Conservation (phyloP, 495 filamentous ascomycete species). For the Rhypophila decipiens region DNA sequence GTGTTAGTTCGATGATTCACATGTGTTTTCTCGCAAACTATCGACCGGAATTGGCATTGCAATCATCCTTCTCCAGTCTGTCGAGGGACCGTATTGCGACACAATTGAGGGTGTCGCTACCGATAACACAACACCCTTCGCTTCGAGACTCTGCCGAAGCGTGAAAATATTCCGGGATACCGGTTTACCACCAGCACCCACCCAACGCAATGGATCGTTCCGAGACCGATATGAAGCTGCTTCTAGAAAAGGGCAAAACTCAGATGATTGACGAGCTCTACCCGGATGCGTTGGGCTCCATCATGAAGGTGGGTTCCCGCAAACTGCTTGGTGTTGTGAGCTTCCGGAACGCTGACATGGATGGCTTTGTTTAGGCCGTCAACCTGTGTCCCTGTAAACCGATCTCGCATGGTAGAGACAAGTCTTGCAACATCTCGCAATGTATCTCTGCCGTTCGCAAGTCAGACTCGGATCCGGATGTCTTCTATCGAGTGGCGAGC, state of each 20-base stretch:
- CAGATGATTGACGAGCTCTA: not conserved
- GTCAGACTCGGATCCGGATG: slow-evolving; percentile 6
- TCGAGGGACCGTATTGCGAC: too few species aligned
- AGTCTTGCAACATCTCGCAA: slow-evolving; percentile 20
- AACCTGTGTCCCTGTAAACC: slow-evolving; percentile 14
- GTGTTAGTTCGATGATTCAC: too few species aligned
- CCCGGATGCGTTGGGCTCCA: not conserved
- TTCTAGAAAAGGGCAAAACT: not conserved
- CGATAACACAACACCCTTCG: too few species aligned
- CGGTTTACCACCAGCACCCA: too few species aligned
- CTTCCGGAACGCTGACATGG: too few species aligned
- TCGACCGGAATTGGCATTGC: too few species aligned
- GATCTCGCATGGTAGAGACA: slow-evolving; percentile 16
- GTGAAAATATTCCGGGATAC: too few species aligned
- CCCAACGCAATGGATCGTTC: not conserved
- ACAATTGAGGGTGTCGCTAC: too few species aligned
- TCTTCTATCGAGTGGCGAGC: slow-evolving; percentile 1
- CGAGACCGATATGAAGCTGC: not conserved
- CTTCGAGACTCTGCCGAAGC: too few species aligned
- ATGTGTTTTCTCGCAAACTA: too few species aligned
- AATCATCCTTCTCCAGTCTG: too few species aligned
- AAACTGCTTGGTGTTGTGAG: too few species aligned
- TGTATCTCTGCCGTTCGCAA: slow-evolving; percentile 10
- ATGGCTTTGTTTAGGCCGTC: slow-evolving; percentile 14
- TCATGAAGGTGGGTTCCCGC: slow-evolving; percentile 5